Percentiles rank a stretch among this genome's conserved stretches.
Evolutionary conservation across 176 grass and related monocot genomes (phyloP).

Genomic region (Carex littledalei): DNA sequence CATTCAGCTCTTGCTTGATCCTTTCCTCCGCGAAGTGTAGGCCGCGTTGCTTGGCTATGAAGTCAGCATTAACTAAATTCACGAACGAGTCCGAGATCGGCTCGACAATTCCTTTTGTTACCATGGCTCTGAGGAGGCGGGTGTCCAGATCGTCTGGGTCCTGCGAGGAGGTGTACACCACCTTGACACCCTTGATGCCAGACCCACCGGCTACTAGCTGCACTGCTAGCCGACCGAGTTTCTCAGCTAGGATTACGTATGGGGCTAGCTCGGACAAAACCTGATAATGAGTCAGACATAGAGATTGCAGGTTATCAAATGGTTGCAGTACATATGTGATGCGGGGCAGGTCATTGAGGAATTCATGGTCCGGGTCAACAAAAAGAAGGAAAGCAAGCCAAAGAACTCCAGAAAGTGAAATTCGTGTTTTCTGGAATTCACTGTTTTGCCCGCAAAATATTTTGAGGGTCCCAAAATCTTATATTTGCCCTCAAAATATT

Average conservation of each 20-base stretch:
- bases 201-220: slow-evolving; percentile 80
- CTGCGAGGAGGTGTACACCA: slow-evolving; percentile 69
- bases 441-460: too few relatives aligned
- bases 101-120: slow-evolving; percentile 88
- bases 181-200: slow-evolving; percentile 76
- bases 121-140: slow-evolving; percentile 80
- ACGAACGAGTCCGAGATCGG: slow-evolving; percentile 68
- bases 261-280: slow-evolving; percentile 86
- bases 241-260: slow-evolving; percentile 78
- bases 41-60: slow-evolving; percentile 73
- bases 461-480: too few relatives aligned
- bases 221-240: slow-evolving; percentile 81
- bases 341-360: too few relatives aligned
- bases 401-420: too few relatives aligned
- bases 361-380: too few relatives aligned
- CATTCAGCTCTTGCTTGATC: slow-evolving; percentile 36
- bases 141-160: slow-evolving; percentile 74
- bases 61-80: slow-evolving; percentile 94
- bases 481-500: too few relatives aligned
- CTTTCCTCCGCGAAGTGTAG: slow-evolving; percentile 77
- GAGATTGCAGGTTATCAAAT: background rate
- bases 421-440: too few relatives aligned
- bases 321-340: background rate
- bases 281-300: slow-evolving; percentile 6
- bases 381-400: too few relatives aligned